Evolutionary conservation across 306 rosid genomes (phyloP), one percentile per base, ranked within the genome.

Genomic region (Gastrolobium bilobum): DNA sequence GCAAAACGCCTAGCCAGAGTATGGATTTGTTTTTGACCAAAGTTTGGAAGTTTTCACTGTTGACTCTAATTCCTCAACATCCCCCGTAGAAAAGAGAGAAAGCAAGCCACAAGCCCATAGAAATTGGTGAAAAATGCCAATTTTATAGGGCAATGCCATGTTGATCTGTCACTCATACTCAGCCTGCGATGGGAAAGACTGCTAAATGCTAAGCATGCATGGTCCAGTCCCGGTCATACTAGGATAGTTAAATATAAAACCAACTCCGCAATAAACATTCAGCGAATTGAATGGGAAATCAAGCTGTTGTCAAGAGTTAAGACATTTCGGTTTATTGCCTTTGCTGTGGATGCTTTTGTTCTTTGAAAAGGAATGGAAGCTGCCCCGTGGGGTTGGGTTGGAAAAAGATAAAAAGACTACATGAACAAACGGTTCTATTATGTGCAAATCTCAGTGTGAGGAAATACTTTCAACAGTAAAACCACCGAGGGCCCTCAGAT

Each of bases 41-140:
- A 40, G 4, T 73, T 73, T 31, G 37, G 7, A 26, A 73, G 80
- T 81, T 71, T 71, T 72, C 64, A 42, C 51, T 14, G 46, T 29
- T 6, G 37, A 61, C 50, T 46, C 60, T 14, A 38, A 44, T 39
- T n/a, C 33, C 33, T 64, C 42, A 29, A 37, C 2, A 63, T 39
- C 30, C 38, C 37, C 37, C 5, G 50, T 37, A 71, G 37, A 77
- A n/a, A 14, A 11, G 7, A 66, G 40, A 57, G 30, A 58, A 68
- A 37, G 60, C 61, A 76, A 63, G 29, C 10, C 48, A 75, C 50
- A 11, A 63, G 39, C 10, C 10, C 56, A 65, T 47, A 14, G 7
- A 69, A 53, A 42, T 34, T 46, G 7, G 30, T 5, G 13, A 15
- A 10, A 76, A 64, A 6, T 6, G 44, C 34, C 39, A 52, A 52